Conservation (phyloP, 352 stramenopile genomes). For the Achlya hypogyna region DNA sequence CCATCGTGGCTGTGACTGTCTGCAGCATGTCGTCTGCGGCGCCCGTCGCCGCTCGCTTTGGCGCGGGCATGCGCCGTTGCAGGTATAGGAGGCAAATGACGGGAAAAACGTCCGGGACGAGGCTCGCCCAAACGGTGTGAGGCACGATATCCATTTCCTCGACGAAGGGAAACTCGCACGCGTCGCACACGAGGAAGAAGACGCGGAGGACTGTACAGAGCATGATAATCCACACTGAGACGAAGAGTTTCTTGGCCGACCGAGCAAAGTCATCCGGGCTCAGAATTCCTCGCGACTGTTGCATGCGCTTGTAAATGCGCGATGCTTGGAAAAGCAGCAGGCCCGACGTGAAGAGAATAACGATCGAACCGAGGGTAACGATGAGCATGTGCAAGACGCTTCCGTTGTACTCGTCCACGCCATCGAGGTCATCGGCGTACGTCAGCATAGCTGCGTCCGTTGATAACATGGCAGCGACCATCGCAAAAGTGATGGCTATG, state of each 20-base stretch:
- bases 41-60: constrained; percentile 46
- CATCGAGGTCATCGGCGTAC: constrained; percentile 47
- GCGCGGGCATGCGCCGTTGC: constrained; percentile 59
- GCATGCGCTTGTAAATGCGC: constrained; percentile 53
- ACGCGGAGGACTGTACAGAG: constrained; percentile 64
- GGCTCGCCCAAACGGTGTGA: constrained; percentile 62
- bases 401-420: constrained; percentile 56
- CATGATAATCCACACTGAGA: constrained; percentile 73
- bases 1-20: constrained; percentile 17
- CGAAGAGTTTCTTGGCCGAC: constrained; percentile 69
- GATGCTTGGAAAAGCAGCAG: constrained; percentile 67
- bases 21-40: constrained; percentile 20
- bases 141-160: constrained; percentile 49
- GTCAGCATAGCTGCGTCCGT: constrained; percentile 22
- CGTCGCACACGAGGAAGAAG: constrained; percentile 45
- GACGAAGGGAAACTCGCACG: constrained; percentile 28
- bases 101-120: constrained; percentile 78
- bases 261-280: constrained; percentile 59
- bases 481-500: constrained; percentile 43
- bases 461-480: constrained; percentile 37
- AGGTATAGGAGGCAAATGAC: constrained; percentile 85
- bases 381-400: constrained; percentile 41
- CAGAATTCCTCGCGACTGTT: constrained; percentile 61
- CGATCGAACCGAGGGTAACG: constrained; percentile 42
- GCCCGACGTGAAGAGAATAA: constrained; percentile 57